These are phyloP conservation scores for Areca catechu DNA, from an alignment of 176 grass and related monocot genomes.

Conservation along the genomic window DNA sequence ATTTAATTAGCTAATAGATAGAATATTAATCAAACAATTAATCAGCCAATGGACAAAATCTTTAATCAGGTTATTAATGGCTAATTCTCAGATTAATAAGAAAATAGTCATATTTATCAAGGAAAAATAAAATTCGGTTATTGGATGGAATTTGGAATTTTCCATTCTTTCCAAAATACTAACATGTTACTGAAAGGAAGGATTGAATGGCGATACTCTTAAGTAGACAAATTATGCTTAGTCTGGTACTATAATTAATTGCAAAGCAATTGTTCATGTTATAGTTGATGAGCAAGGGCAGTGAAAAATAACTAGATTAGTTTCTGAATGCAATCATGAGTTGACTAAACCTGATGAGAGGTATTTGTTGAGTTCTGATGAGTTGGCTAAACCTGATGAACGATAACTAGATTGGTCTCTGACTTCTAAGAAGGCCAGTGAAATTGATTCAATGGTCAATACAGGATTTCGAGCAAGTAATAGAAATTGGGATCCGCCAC, in stretches of 20 bases:
- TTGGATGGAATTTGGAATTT: no score
- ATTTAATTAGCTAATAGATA: no score
- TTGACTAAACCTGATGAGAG: constrained; percentile 57
- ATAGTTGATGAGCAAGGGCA: constrained; percentile 46
- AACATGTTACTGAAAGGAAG: constrained; percentile 82
- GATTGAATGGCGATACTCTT: constrained; percentile 51
- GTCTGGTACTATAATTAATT: constrained; percentile 59
- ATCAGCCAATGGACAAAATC: no score
- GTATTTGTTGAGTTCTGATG: constrained; percentile 58
- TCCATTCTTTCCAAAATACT: no score
- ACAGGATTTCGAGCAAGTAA: constrained; percentile 28
- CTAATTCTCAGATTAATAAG: no score
- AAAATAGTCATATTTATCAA: no score
- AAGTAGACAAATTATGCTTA: constrained; percentile 51
- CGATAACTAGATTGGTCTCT: no score
- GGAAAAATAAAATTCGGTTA: no score
- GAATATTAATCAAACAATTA: no score
- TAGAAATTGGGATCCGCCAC: no score
- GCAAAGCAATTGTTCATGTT: constrained; percentile 67
- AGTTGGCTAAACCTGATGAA: no score
- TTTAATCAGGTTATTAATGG: no score
- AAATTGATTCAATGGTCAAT: constrained; percentile 41
- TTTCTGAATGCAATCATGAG: constrained; percentile 62
- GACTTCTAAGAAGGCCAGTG: constrained; percentile 44
- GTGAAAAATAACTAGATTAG: constrained; percentile 52